A percentile compares a stretch with the other conserved stretches of the same genome.
Conservation (phyloP, 768 basidiomycete genomes). For the Podaxis sp. region DNA sequence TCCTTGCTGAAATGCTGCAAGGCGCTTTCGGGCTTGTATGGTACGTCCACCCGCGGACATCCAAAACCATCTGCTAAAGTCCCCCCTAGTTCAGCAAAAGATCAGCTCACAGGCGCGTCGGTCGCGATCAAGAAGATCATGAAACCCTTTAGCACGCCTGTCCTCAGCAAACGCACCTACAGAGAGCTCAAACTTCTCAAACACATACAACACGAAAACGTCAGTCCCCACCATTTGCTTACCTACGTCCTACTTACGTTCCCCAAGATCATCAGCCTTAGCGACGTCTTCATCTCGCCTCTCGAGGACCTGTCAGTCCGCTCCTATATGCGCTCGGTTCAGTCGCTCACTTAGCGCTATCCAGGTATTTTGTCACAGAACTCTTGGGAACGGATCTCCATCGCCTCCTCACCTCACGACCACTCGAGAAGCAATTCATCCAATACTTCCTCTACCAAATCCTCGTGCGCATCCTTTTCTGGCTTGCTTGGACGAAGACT, state of each 20-base stretch:
- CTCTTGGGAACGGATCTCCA: slow-evolving; percentile 98
- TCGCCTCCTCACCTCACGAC: slow-evolving; percentile 92
- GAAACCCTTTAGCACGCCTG: slow-evolving; percentile 99
- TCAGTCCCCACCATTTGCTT: slow-evolving; percentile 33
- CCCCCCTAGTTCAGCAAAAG: slow-evolving; percentile 77
- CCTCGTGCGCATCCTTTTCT: slow-evolving; percentile 53
- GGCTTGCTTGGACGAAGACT: slow-evolving; percentile 1
- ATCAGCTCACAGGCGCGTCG: slow-evolving; percentile 89
- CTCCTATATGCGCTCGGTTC: neutral
- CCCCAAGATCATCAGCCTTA: slow-evolving; percentile 90
- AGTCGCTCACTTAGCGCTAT: slow-evolving; percentile 8
- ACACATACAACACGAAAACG: slow-evolving; percentile 98
- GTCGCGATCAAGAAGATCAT: slow-evolving; percentile 99
- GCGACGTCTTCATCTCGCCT: slow-evolving; percentile 99
- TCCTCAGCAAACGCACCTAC: slow-evolving; percentile 97
- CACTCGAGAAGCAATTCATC: slow-evolving; percentile 99
- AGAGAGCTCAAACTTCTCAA: slow-evolving; percentile 97
- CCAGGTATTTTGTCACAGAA: slow-evolving; percentile 98
- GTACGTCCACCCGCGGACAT: slow-evolving; percentile 42
- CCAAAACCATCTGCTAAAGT: slow-evolving; percentile 12
- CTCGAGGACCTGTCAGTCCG: slow-evolving; percentile 87
- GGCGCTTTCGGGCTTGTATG: slow-evolving; percentile 99
- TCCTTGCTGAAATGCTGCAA: slow-evolving; percentile 30
- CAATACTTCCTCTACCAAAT: slow-evolving; percentile 99
- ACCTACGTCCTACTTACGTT: neutral